Conservation (phyloP, 805 yeast genomes). For the Lipomyces oligophaga region DNA sequence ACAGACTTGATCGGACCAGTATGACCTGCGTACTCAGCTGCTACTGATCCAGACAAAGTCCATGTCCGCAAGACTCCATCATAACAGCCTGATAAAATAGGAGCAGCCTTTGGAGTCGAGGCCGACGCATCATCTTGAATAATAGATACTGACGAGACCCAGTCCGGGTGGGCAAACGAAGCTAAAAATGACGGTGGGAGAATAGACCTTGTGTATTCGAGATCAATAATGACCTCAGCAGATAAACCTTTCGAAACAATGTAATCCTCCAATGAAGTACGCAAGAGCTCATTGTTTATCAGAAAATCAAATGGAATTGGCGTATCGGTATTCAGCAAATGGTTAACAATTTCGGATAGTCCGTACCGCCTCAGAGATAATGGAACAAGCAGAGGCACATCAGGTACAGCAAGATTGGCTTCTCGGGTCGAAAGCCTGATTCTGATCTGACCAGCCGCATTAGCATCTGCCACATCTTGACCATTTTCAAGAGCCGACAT, state of each 20-base stretch:
- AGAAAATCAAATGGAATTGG: conserved; percentile 91
- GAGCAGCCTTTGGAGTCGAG: conserved; percentile 29
- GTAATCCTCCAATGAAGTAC: conserved; percentile 76
- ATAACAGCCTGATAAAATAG: conserved; percentile 83
- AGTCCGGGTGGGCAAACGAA: conserved; percentile 87
- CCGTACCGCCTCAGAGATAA: conserved; percentile 83
- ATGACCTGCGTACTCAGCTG: conserved; percentile 81
- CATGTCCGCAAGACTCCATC: conserved; percentile 93
- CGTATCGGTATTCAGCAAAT: conserved; percentile 55
- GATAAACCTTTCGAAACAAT: conserved; percentile 72
- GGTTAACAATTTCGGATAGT: conserved; percentile 91
- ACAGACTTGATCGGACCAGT: conserved; percentile 81
- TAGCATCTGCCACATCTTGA: neutral
- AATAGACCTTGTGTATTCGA: conserved; percentile 89
- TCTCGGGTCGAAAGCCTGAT: conserved; percentile 73
- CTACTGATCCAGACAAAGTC: conserved; percentile 74
- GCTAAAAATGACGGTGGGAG: conserved; percentile 92
- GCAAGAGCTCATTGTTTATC: conserved; percentile 66
- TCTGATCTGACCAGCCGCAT: conserved; percentile 52
- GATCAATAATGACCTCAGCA: conserved; percentile 67
- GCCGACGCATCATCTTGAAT: conserved; percentile 23
- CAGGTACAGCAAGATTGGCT: conserved; percentile 63
- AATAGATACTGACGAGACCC: conserved; percentile 78
- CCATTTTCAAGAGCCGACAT: neutral
- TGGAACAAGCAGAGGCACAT: conserved; percentile 85